These are phyloP conservation scores for Mucor lusitanicus DNA, from an alignment of 371 early-diverging fungal genomes.

Conservation along the genomic window DNA sequence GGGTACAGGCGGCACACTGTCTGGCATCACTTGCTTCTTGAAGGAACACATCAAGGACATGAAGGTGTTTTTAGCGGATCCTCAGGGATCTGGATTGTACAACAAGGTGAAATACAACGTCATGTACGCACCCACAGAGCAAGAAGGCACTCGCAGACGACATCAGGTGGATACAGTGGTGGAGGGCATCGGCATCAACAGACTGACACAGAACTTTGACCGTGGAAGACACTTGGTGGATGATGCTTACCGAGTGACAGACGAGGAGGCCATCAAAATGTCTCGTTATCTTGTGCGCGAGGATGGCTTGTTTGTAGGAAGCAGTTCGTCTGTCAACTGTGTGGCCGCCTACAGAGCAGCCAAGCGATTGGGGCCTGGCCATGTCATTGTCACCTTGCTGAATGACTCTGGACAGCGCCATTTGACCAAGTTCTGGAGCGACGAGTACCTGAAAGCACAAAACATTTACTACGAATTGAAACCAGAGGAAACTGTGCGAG, in stretches of 20 bases:
- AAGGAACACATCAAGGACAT: slow-evolving; percentile 67
- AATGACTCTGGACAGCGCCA: slow-evolving; percentile 87
- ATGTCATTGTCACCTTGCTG: slow-evolving; percentile 81
- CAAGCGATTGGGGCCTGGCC: slow-evolving; percentile 71
- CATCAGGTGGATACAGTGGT: slow-evolving; percentile 97
- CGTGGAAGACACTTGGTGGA: slow-evolving; percentile 67
- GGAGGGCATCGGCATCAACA: slow-evolving; percentile 95
- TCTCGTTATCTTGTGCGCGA: slow-evolving; percentile 78
- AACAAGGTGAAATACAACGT: slow-evolving; percentile 89
- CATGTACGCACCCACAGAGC: slow-evolving; percentile 86
- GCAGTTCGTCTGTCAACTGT: slow-evolving; percentile 90
- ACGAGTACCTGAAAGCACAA: slow-evolving; percentile 41
- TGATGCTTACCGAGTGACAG: slow-evolving; percentile 87
- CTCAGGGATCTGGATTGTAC: slow-evolving; percentile 91
- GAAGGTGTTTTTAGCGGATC: slow-evolving; percentile 85
- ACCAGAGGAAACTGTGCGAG: slow-evolving; percentile 34
- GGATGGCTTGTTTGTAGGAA: slow-evolving; percentile 93
- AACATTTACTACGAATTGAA: slow-evolving; percentile 32
- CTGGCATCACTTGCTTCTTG: slow-evolving; percentile 84
- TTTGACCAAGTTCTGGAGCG: slow-evolving; percentile 82
- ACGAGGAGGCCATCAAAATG: slow-evolving; percentile 93
- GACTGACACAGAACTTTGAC: slow-evolving; percentile 90
- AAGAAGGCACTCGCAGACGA: slow-evolving; percentile 87
- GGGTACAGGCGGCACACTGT: slow-evolving; percentile 94
- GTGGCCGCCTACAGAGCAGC: slow-evolving; percentile 85